These are phyloP conservation scores for Vitis hybrid DNA, from an alignment of 177 flowering plant species.

Conservation along the genomic window DNA sequence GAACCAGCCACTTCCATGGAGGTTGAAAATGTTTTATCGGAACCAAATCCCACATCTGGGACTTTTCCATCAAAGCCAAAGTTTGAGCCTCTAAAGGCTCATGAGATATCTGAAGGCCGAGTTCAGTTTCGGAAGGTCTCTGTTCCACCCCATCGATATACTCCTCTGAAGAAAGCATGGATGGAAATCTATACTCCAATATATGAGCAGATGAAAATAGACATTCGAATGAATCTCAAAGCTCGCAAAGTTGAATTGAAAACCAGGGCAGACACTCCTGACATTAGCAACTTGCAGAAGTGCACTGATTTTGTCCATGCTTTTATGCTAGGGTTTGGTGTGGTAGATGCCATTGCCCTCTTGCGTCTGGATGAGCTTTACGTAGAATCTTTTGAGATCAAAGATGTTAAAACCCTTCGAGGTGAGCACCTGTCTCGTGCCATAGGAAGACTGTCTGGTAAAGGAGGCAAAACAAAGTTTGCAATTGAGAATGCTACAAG, in stretches of 20 bases:
- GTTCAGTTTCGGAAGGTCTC: slow-evolving; percentile 52
- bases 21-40: slow-evolving; percentile 14
- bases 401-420: slow-evolving; percentile 55
- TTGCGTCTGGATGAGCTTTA: slow-evolving; percentile 54
- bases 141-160: slow-evolving; percentile 61
- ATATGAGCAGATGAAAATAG: slow-evolving; percentile 63
- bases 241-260: slow-evolving; percentile 63
- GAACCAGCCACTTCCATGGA: slow-evolving; percentile 23
- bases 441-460: slow-evolving; percentile 60
- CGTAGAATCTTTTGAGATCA: slow-evolving; percentile 56
- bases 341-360: slow-evolving; percentile 47
- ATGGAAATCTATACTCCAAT: slow-evolving; percentile 61
- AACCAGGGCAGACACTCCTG: slow-evolving; percentile 64
- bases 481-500: slow-evolving; percentile 59
- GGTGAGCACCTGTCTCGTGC: slow-evolving; percentile 64
- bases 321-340: slow-evolving; percentile 54
- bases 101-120: slow-evolving; percentile 54
- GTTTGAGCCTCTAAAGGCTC: slow-evolving; percentile 48
- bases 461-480: slow-evolving; percentile 61
- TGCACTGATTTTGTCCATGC: slow-evolving; percentile 73
- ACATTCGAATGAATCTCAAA: slow-evolving; percentile 71
- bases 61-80: slow-evolving; percentile 31
- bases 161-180: slow-evolving; percentile 70
- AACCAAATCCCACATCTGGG: slow-evolving; percentile 2
- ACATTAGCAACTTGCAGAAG: slow-evolving; percentile 56